A percentile compares a stretch with the other conserved stretches of the same genome.
phyloP scores from a whole-genome alignment of 805 yeast species.

The Cyberlindnera galapagoensis region DNA sequence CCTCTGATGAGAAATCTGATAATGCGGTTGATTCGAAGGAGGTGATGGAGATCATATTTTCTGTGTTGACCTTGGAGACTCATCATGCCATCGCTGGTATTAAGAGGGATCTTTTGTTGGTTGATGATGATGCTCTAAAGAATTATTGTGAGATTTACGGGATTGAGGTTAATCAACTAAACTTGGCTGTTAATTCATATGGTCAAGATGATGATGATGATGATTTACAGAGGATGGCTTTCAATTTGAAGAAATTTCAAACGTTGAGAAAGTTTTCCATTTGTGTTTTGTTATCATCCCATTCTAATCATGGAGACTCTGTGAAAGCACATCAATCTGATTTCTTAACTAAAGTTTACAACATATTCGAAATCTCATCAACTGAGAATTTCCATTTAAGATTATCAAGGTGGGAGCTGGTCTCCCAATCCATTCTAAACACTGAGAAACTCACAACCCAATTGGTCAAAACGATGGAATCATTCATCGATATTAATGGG shows the following conservation, averaged over 20 bases:
- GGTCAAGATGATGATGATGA: constrained; percentile 1
- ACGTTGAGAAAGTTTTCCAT: constrained; percentile 35
- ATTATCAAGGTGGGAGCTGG: no score
- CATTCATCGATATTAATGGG: no score
- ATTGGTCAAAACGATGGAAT: no score
- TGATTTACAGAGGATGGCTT: constrained; percentile 22
- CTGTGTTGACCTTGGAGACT: constrained; percentile 28
- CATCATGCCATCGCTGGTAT: constrained; percentile 26
- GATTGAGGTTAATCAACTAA: constrained; percentile 28
- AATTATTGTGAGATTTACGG: constrained; percentile 40
- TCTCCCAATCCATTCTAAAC: no score
- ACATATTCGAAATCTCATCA: constrained; percentile 3
- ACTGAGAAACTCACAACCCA: no score
- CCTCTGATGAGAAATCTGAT: neutral
- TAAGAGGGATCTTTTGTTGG: constrained; percentile 22
- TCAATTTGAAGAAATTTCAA: constrained; percentile 29
- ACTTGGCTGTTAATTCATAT: constrained; percentile 21
- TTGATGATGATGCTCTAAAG: constrained; percentile 29
- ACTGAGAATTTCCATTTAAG: no score
- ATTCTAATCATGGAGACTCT: constrained; percentile 11
- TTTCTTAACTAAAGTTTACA: constrained; percentile 7
- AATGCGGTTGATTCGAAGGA: constrained; percentile 3
- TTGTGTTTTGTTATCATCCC: constrained; percentile 33
- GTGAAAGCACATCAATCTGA: constrained; percentile 15
- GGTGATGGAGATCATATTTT: constrained; percentile 19